Conservation (phyloP, 768 basidiomycete genomes). For the Mycena alexandri region DNA sequence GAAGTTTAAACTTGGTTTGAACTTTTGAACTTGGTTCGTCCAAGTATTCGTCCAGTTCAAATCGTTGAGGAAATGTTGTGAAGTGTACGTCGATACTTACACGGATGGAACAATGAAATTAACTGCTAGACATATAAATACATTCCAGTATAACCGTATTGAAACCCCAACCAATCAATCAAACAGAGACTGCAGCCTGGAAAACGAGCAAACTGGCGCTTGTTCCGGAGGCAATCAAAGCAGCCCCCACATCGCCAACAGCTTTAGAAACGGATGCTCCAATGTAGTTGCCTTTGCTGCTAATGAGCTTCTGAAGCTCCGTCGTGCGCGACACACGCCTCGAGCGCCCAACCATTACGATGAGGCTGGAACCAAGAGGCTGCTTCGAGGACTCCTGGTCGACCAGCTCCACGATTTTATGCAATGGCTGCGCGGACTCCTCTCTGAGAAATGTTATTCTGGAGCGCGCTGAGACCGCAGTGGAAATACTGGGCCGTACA, state of each 20-base stretch:
- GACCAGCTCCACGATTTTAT: slow-evolving; percentile 62
- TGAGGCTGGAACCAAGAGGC: slow-evolving; percentile 56
- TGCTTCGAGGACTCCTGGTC: slow-evolving; percentile 45
- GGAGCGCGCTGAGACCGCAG: slow-evolving; percentile 59
- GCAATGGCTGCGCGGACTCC: slow-evolving; percentile 67
- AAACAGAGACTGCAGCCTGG: slow-evolving; percentile 55
- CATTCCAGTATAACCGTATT: too few relatives aligned
- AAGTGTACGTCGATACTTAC: too few relatives aligned
- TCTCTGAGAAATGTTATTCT: slow-evolving; percentile 73
- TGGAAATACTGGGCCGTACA: slow-evolving; percentile 42
- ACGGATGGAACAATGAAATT: too few relatives aligned
- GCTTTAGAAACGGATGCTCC: slow-evolving; percentile 75
- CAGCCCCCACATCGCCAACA: slow-evolving; percentile 80
- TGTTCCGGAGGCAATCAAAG: slow-evolving; percentile 67
- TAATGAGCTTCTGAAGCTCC: slow-evolving; percentile 68
- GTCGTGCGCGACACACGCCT: slow-evolving; percentile 68
- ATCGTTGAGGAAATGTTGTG: too few relatives aligned
- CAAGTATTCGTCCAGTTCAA: too few relatives aligned
- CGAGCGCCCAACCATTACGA: slow-evolving; percentile 81
- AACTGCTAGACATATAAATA: too few relatives aligned
- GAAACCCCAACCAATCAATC: not conserved
- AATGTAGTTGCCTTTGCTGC: slow-evolving; percentile 55
- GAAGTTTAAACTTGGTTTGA: too few relatives aligned
- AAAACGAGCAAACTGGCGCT: slow-evolving; percentile 66
- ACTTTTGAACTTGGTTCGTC: too few relatives aligned